phyloP scores from a whole-genome alignment of 345 rosid genomes.

The Anastatica hierochuntica region DNA sequence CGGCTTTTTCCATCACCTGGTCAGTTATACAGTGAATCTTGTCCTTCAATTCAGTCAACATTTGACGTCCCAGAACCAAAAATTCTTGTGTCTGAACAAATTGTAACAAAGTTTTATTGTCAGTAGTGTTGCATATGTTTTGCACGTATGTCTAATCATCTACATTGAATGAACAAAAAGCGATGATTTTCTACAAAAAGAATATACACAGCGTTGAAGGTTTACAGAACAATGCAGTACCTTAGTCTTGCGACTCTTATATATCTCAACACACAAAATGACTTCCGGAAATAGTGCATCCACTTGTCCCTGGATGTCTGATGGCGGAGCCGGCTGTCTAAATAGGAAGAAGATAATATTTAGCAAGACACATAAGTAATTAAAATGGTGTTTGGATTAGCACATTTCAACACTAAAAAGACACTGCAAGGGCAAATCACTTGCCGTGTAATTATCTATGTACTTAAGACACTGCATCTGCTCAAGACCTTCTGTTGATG shows the following conservation, averaged over 20 bases:
- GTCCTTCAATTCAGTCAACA: conserved; percentile 64
- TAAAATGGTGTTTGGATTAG: neutral
- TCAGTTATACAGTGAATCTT: conserved; percentile 68
- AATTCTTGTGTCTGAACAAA: conserved; percentile 65
- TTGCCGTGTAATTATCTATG: conserved; percentile 31
- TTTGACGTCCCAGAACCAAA: conserved; percentile 66
- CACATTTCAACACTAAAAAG: neutral
- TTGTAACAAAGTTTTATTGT: neutral
- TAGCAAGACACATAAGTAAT: conserved; percentile 3
- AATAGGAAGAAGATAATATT: neutral
- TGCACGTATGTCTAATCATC: neutral
- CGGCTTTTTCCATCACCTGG: conserved; percentile 68
- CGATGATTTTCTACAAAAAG: neutral
- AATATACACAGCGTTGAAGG: too few relatives aligned
- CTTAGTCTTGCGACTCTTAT: conserved; percentile 41
- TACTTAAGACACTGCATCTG: conserved; percentile 49
- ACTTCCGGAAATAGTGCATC: conserved; percentile 47
- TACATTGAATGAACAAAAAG: neutral
- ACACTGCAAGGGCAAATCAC: conserved; percentile 1
- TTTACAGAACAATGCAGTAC: too few relatives aligned
- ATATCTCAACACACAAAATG: conserved; percentile 63
- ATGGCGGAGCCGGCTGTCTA: conserved; percentile 35
- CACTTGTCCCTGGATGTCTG: conserved; percentile 26
- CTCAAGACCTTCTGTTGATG: conserved; percentile 32
- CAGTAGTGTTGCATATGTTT: neutral